Evolutionary conservation across 768 basidiomycete species (phyloP).

Genomic region (Leccinellum albellum): DNA sequence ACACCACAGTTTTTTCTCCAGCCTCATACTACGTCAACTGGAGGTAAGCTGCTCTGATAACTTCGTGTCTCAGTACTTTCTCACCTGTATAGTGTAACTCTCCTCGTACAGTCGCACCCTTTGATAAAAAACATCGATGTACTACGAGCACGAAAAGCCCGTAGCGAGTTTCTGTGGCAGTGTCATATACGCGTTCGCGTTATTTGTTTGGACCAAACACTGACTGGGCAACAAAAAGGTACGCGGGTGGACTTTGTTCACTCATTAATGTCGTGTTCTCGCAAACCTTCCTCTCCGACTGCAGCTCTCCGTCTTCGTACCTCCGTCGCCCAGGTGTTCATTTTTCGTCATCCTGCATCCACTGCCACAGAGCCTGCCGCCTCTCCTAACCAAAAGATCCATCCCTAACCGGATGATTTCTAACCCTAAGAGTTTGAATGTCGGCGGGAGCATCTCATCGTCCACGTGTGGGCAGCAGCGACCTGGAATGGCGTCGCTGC

Average conservation of each 20-base stretch:
- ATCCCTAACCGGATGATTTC: constrained; percentile 47
- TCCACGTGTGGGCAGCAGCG: constrained; percentile 21
- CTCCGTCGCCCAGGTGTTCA: constrained; percentile 49
- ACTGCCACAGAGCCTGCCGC: constrained; percentile 30
- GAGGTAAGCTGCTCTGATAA: no score
- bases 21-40: neutral
- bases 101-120: no score
- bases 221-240: constrained; percentile 4
- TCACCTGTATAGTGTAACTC: no score
- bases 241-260: neutral
- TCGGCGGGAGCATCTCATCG: constrained; percentile 27
- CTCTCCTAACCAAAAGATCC: constrained; percentile 51
- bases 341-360: constrained; percentile 24
- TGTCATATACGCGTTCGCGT: neutral
- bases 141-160: no score
- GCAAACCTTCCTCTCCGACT: constrained; percentile 5
- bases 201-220: constrained; percentile 27
- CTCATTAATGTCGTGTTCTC: neutral
- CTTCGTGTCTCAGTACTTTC: no score
- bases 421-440: constrained; percentile 56
- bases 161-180: no score
- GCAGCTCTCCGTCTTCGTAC: constrained; percentile 25
- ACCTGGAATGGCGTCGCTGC: constrained; percentile 21
- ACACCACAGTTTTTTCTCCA: no score
- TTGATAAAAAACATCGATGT: no score